Evolutionary conservation across 1,284 basidiomycete genomes (phyloP).

Genomic region (Fomitopsis pinicola): DNA sequence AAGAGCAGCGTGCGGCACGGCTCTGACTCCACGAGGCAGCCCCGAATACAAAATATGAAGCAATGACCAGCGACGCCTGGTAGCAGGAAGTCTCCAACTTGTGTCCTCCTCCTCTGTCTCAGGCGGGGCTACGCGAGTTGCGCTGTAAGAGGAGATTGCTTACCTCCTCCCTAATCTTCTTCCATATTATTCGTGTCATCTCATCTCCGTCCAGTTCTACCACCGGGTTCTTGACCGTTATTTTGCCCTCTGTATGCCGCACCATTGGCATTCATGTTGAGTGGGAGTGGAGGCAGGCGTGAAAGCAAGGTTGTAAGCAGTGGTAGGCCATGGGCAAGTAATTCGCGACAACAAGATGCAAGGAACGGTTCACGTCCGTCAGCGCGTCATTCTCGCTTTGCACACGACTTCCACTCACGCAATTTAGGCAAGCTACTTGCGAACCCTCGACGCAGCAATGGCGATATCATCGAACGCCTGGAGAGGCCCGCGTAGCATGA

Average conservation of each 20-base stretch:
- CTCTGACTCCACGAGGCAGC: no score
- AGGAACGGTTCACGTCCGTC: not conserved
- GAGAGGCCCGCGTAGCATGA: conserved; percentile 1
- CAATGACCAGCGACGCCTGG: no score
- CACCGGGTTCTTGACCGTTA: conserved; percentile 87
- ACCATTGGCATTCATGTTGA: not conserved
- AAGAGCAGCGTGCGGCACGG: no score
- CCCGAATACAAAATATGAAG: no score
- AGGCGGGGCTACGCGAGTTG: not conserved
- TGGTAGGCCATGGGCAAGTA: no score
- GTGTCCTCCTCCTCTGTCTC: no score
- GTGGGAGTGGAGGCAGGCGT: not conserved
- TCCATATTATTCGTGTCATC: conserved; percentile 98
- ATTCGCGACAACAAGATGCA: no score
- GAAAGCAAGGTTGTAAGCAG: not conserved
- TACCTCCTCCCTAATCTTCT: conserved; percentile 96
- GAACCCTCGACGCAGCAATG: conserved; percentile 21
- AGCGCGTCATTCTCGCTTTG: not conserved
- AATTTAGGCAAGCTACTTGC: conserved; percentile 23
- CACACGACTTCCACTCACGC: conserved; percentile 22
- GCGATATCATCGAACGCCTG: not conserved
- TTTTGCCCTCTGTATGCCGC: conserved; percentile 45
- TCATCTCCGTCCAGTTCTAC: conserved; percentile 98
- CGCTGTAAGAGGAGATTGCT: not conserved
- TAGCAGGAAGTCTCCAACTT: no score